Percentiles rank a stretch among this genome's conserved stretches.
Evolutionary conservation across 129 eudicot species (phyloP).

Genomic region (Apium graveolens): DNA sequence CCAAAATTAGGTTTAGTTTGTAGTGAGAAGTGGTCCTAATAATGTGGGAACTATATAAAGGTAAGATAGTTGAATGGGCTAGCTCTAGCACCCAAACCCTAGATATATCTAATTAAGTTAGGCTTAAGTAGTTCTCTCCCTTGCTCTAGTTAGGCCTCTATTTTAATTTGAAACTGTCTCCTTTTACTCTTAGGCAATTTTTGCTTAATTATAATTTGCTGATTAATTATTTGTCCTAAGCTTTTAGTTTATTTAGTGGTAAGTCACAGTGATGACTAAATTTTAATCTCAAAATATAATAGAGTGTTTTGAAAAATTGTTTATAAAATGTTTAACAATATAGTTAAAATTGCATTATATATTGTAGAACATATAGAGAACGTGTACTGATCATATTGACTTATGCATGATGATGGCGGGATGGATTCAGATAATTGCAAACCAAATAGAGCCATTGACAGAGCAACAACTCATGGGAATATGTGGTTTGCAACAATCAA

Average conservation of each 20-base stretch:
- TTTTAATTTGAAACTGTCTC: not conserved
- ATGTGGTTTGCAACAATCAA: conserved; percentile 70
- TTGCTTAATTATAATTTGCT: not conserved
- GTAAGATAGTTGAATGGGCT: not conserved
- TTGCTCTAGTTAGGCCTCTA: not conserved
- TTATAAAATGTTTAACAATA: no score
- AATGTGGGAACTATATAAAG: not conserved
- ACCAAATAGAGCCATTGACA: conserved; percentile 80
- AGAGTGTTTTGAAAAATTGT: no score
- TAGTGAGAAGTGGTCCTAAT: not conserved
- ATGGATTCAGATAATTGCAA: conserved; percentile 46
- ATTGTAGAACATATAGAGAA: no score
- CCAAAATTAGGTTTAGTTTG: not conserved
- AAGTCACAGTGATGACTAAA: not conserved
- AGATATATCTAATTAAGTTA: conserved; percentile 1
- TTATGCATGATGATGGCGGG: not conserved
- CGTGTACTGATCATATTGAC: not conserved
- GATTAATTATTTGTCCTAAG: not conserved
- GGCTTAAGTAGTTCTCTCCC: not conserved
- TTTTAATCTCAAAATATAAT: no score
- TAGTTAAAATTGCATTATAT: no score
- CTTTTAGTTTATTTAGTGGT: not conserved
- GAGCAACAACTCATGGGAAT: conserved; percentile 81
- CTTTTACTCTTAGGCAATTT: not conserved
- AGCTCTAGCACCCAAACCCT: conserved; percentile 3